Base-by-base conservation (phyloP, 2,329 filamentous ascomycete genomes). In the Fusarium setosum region DNA sequence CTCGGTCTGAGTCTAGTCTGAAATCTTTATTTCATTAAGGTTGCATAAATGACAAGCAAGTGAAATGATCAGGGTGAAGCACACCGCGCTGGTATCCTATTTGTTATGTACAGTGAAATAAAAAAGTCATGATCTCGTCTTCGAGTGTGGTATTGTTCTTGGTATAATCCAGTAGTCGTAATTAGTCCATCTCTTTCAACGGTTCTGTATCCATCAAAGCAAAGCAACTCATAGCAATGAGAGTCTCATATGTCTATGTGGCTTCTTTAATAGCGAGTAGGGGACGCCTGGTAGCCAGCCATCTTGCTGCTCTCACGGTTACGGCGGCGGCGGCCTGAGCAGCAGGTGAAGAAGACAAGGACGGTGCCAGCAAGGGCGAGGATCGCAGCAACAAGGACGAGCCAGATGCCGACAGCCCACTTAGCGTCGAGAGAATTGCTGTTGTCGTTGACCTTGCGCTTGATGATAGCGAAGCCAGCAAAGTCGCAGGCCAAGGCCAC, bases 321-420 rank as follows among this genome's bases (percentile, higher is more conserved):
- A 45, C 78, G 77, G 37, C 76, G 73, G 60, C 76, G 68, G n/a
- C 85, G 78, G 9, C 81, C 79, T 54, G 82, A 82, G 77, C 84
- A 89, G 82, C 88, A 90, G 7, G 86, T 87, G 67, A 90, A 79
- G 68, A 91, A 84, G 56, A 90, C 82, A 48, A 90, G 67, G 52
- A 88, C 62, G 18, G 84, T 83, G 9, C 82, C 88, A 23, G 89
- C 58, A 51, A 90, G 81, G 18, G 83, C 78, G 67, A 82, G 80
- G 59, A 89, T 77, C 63, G 85, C 86, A 3, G 84, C 83, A 8
- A 78, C 87, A 13, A 91, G 79, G 2, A 86, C 75, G 10, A 86
- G 85, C 88, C 88, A 91, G 38, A 88, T 82, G 15, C 80, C 88
- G 4, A 80, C 70, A 29, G 83, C 82, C 76, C 82, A 91, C 38